Base-by-base conservation (phyloP, 2,329 filamentous ascomycete species). In the Alternaria sp. region DNA sequence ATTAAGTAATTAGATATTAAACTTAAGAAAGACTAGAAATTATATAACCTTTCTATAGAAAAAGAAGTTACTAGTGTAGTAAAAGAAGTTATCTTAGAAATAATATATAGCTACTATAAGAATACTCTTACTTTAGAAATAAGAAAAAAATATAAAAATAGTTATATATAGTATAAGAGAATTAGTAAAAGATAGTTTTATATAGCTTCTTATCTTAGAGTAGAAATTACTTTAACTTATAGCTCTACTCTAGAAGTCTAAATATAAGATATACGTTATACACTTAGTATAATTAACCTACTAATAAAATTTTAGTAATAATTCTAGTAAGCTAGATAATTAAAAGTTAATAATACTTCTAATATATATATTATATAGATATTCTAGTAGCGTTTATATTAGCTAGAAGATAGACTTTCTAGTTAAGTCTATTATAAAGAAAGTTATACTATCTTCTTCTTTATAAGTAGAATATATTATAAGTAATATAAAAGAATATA, bases 181-280 rank as follows among this genome's bases (percentile, higher is more conserved):
- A 49, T 61, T 33, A 11, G 58, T 12, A 28, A 61, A 37, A 61
- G 51, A 44, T 61, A 18, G 58, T 61, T 44, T 56, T 61, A 49
- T n/a, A 28, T 61, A n/a, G 28, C 30, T 26, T 61, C 43, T 50
- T 10, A 61, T 5, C 33, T 61, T 44, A 7, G 43, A 44, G 44
- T 61, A 41, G 25, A 43, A 12, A 61, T 61, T 41, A 30, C 37
- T 56, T 30, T 61, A 10, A 61, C 58, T 30, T 61, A 15, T 9
- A 61, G 58, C 18, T 23, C n/a, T 61, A 50, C n/a, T 21, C 51
- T 61, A 61, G 44, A 37, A 14, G 26, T 6, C 30, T 14, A 61
- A 23, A 58, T 57, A 20, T 57, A 45, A 58, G 41, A 37, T 51
- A 21, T 41, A 18, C 2, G 26, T 43, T 20, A 20, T 15, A 12